phyloP scores from a whole-genome alignment of 192 early-diverging fungal species.

The Chytriomyces confervae region DNA sequence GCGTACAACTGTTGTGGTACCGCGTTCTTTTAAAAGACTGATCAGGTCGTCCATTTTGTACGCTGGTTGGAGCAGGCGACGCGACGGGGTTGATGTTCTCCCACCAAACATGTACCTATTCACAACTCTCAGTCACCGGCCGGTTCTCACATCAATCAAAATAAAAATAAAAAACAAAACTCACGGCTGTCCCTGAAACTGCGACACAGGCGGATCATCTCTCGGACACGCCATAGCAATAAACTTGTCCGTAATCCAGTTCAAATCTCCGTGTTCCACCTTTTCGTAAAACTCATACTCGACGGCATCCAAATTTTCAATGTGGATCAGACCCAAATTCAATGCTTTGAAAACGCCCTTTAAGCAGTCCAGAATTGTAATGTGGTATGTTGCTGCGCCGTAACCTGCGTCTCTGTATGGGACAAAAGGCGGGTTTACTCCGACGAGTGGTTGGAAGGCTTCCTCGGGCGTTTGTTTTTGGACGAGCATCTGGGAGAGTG shows the following conservation, averaged over 20 bases:
- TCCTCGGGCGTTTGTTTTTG: conserved; percentile 67
- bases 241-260: conserved; percentile 76
- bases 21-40: conserved; percentile 54
- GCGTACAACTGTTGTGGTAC: conserved; percentile 61
- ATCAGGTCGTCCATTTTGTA: conserved; percentile 61
- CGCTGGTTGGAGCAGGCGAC: conserved; percentile 38
- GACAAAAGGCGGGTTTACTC: conserved; percentile 56
- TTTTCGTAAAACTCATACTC: conserved; percentile 78
- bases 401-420: conserved; percentile 77
- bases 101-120: neutral
- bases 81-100: conserved; percentile 16
- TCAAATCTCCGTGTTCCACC: conserved; percentile 74
- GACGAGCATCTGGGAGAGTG: conserved; percentile 61
- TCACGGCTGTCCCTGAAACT: neutral
- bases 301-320: conserved; percentile 64
- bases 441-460: conserved; percentile 59
- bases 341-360: conserved; percentile 66
- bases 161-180: too few relatives aligned
- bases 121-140: too few relatives aligned
- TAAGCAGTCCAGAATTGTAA: conserved; percentile 72
- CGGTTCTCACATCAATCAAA: too few relatives aligned
- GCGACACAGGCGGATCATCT: conserved; percentile 48
- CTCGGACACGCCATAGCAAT: conserved; percentile 72
- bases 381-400: conserved; percentile 68
- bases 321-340: conserved; percentile 61